phyloP scores from a whole-genome alignment of 2,329 filamentous ascomycete species.

The Ophiocordyceps sinensis region DNA sequence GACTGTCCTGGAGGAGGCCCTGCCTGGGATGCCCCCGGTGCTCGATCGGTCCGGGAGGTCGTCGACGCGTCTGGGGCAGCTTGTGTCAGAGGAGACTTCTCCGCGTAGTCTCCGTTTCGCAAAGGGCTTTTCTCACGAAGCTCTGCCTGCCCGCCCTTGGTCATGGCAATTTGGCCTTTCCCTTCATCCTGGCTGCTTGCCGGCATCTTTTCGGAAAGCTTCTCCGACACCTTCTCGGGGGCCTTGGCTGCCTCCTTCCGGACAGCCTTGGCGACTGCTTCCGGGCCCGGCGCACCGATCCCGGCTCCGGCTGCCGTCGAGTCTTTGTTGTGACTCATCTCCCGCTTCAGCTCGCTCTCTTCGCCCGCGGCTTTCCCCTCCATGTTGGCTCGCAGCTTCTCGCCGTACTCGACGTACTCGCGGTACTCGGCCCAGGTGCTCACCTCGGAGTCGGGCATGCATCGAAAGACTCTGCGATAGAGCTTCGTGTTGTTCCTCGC shows the following conservation, averaged over 20 bases:
- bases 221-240: slow-evolving; percentile 13
- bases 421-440: slow-evolving; percentile 88
- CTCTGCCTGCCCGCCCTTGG: slow-evolving; percentile 13
- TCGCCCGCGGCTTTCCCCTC: slow-evolving; percentile 36
- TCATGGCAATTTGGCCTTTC: slow-evolving; percentile 16
- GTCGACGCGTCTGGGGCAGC: background rate
- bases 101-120: background rate
- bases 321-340: slow-evolving; percentile 14
- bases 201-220: slow-evolving; percentile 7
- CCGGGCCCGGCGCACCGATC: slow-evolving; percentile 26
- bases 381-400: slow-evolving; percentile 59
- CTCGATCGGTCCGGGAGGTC: background rate
- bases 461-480: slow-evolving; percentile 85
- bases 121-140: slow-evolving; percentile 18
- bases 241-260: slow-evolving; percentile 19
- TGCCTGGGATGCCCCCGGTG: background rate
- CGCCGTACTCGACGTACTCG: slow-evolving; percentile 63
- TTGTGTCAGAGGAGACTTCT: background rate
- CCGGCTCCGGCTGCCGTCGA: slow-evolving; percentile 23
- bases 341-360: slow-evolving; percentile 31
- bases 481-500: slow-evolving; percentile 93
- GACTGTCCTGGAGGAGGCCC: background rate
- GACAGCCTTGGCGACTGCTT: slow-evolving; percentile 19
- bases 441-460: slow-evolving; percentile 92
- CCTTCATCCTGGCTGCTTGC: slow-evolving; percentile 10